Conservation (phyloP, 305 asterid genomes). For the Solanum hybrid region DNA sequence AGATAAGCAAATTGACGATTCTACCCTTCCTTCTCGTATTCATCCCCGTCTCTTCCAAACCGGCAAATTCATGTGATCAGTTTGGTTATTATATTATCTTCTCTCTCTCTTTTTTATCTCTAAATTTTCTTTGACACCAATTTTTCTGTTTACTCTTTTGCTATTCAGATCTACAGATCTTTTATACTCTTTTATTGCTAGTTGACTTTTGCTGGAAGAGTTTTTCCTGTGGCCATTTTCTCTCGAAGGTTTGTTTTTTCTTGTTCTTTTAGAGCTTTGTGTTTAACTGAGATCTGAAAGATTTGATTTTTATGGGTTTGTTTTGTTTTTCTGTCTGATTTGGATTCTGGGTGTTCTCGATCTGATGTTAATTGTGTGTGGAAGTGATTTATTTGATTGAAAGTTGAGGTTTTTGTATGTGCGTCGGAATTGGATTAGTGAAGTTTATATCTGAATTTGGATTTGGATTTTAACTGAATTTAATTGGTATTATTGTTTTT, state of each 20-base stretch:
- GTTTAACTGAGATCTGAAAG: not conserved
- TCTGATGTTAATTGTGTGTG: slow-evolving; percentile 16
- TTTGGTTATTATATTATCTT: slow-evolving; percentile 15
- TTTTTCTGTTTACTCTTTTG: not conserved
- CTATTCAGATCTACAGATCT: not conserved
- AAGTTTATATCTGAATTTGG: not conserved
- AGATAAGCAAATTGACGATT: slow-evolving; percentile 9
- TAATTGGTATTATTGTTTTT: not conserved
- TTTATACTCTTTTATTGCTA: not conserved
- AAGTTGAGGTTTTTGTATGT: not conserved
- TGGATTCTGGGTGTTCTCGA: slow-evolving; percentile 10
- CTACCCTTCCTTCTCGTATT: slow-evolving; percentile 58
- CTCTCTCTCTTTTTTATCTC: not conserved
- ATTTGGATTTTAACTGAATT: not conserved
- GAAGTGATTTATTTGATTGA: slow-evolving; percentile 13
- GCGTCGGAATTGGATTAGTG: not conserved
- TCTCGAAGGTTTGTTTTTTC: slow-evolving; percentile 15
- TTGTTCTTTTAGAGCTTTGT: not conserved
- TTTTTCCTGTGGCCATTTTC: not conserved
- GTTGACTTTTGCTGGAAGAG: not conserved
- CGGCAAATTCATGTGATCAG: slow-evolving; percentile 49
- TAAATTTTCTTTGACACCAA: not conserved
- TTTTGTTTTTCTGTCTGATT: not conserved
- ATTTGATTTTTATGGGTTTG: not conserved
- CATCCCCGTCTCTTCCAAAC: slow-evolving; percentile 49